Evolutionary conservation across 225 moss, liverwort and hornwort genomes (phyloP).

Genomic region (Sphagnum tenellum): DNA sequence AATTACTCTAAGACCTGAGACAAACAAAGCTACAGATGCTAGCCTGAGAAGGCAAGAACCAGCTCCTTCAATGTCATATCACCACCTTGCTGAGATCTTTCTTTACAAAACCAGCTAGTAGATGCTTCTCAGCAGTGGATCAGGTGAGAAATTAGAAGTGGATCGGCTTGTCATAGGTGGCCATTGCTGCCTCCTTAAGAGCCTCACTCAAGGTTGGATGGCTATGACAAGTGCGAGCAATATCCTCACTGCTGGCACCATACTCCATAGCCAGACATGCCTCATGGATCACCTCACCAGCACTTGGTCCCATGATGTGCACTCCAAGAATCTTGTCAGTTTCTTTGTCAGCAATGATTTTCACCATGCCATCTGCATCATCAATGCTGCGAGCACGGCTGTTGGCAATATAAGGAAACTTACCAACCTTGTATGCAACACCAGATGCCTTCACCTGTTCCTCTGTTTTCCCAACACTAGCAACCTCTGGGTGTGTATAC

Average conservation of each 20-base stretch:
- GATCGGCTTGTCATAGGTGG: slow-evolving; percentile 90
- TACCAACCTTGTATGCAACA: slow-evolving; percentile 74
- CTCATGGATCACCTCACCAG: slow-evolving; percentile 94
- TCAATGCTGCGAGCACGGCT: slow-evolving; percentile 91
- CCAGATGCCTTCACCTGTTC: slow-evolving; percentile 92
- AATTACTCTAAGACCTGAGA: too few relatives aligned
- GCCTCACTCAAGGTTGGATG: slow-evolving; percentile 95
- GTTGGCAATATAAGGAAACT: slow-evolving; percentile 88
- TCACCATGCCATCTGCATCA: slow-evolving; percentile 92
- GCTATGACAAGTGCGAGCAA: slow-evolving; percentile 92
- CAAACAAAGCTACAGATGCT: too few relatives aligned
- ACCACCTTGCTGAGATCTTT: too few relatives aligned
- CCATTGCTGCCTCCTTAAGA: slow-evolving; percentile 96
- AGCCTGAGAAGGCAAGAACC: too few relatives aligned
- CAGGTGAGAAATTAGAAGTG: slow-evolving; percentile 44
- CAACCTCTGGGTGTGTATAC: slow-evolving; percentile 95
- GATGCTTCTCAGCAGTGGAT: too few relatives aligned
- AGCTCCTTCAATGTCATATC: too few relatives aligned
- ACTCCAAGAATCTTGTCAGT: slow-evolving; percentile 89
- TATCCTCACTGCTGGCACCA: slow-evolving; percentile 94
- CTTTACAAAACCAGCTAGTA: too few relatives aligned
- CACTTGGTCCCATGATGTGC: slow-evolving; percentile 94
- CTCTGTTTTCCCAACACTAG: slow-evolving; percentile 89
- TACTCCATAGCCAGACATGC: slow-evolving; percentile 89
- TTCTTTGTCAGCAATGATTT: slow-evolving; percentile 88